Conservation (phyloP, 352 stramenopile species). For the Pythium phragmiticola region DNA sequence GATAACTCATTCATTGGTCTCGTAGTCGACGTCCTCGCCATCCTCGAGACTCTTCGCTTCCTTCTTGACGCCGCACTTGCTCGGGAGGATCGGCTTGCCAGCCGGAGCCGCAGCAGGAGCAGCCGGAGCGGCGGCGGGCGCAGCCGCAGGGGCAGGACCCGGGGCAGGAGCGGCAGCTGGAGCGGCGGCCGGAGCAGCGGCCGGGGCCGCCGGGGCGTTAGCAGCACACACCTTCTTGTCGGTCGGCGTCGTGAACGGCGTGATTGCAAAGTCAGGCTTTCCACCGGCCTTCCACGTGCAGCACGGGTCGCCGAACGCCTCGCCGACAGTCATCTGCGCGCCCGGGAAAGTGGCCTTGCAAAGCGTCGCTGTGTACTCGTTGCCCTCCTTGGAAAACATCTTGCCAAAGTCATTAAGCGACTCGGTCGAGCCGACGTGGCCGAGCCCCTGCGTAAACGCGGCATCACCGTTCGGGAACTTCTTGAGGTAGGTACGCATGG, state of each 20-base stretch:
- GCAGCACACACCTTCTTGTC: conserved; percentile 1
- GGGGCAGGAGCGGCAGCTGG: no score
- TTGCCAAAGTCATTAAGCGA: conserved; percentile 29
- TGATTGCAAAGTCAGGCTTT: conserved; percentile 17
- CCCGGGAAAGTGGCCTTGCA: conserved; percentile 39
- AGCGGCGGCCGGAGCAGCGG: neutral
- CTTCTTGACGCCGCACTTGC: no score
- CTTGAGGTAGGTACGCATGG: conserved; percentile 27
- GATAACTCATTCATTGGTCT: no score
- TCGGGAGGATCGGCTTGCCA: no score
- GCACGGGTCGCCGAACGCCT: conserved; percentile 30
- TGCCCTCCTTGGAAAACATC: conserved; percentile 17
- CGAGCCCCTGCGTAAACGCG: neutral
- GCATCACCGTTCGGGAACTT: conserved; percentile 40
- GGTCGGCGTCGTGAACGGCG: neutral
- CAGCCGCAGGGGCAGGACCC: no score
- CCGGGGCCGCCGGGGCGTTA: neutral
- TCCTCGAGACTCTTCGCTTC: no score
- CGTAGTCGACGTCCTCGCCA: no score
- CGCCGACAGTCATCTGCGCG: conserved; percentile 40
- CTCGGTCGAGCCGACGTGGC: conserved; percentile 10
- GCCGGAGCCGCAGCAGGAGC: neutral
- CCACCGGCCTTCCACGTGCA: conserved; percentile 6
- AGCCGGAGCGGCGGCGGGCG: neutral
- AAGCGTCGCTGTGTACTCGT: conserved; percentile 24